Evolutionary conservation across 331 rosid genomes (phyloP), one percentile per base, ranked within the genome.

Genomic region (Rhamnella rubrinervis): DNA sequence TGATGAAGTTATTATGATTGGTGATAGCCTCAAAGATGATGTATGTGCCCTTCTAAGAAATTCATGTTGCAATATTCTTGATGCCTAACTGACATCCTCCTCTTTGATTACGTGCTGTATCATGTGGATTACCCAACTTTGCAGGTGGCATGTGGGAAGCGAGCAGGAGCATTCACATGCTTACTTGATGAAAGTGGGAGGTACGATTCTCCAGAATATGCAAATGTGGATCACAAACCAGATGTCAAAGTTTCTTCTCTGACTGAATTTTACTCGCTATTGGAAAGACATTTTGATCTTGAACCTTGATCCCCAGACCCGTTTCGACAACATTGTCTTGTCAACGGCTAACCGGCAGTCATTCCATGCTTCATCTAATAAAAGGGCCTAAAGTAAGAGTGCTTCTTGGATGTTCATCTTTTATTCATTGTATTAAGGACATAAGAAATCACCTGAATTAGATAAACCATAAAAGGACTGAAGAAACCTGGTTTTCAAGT

Each of bases 11-110:
- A 85, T 91, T 55, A 93, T 93, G 98, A 64, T 93, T 1, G 98
- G 98, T 26, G 97, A 93, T 71, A 90, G 96, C 75, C 98, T 93
- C 53, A 87, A 84, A 83, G 97, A 93, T 77, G 97, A 93, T 65
- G 98, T 90, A 74, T 75, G 98, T 65, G 14, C 20, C 13, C 55
- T 26, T 19, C 16, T 44, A 11, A 11, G 7, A 1, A 74, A 66
- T 39, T 64, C 46, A 44, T 59, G 70, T 60, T 21, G 14, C 8
- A 55, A 40, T 19, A 31, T 70, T 63, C 71, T 63, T 77, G 28
- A 51, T 73, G 18, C 39, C 14, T 44, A 44, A 44, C 15, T 1
- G 49, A 44, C 3, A 13, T 21, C 37, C 10, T 26, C 28, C 20
- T 40, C 49, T 23, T 51, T 19, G 0, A 1, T 31, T 7, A 3